Percentiles rank a stretch among this genome's conserved stretches.
Evolutionary conservation across 768 basidiomycete genomes (phyloP).

Genomic region (Pisolithus tinctorius): DNA sequence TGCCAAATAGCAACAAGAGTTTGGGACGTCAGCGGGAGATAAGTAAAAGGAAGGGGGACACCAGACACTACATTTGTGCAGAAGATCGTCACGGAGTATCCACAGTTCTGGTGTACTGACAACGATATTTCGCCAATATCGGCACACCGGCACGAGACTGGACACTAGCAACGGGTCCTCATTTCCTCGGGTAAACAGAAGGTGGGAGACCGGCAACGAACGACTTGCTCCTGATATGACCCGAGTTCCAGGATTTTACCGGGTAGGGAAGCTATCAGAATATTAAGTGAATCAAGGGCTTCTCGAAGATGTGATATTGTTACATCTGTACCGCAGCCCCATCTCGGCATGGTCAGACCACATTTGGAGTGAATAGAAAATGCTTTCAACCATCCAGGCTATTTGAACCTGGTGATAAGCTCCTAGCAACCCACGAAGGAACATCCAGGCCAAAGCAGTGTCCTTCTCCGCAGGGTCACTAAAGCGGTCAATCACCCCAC

Average conservation of each 20-base stretch:
- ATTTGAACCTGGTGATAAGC: too few relatives aligned
- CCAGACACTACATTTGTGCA: too few relatives aligned
- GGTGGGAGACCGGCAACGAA: slow-evolving; percentile 71
- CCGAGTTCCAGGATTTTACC: slow-evolving; percentile 63
- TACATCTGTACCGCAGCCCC: slow-evolving; percentile 14
- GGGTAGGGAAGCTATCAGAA: slow-evolving; percentile 63
- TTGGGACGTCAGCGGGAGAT: too few relatives aligned
- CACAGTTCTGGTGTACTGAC: slow-evolving; percentile 15
- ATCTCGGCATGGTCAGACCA: slow-evolving; percentile 9
- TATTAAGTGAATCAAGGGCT: slow-evolving; percentile 62
- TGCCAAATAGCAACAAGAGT: too few relatives aligned
- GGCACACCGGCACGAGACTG: slow-evolving; percentile 77
- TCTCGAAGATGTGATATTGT: slow-evolving; percentile 60
- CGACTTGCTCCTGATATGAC: slow-evolving; percentile 64
- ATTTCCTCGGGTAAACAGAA: slow-evolving; percentile 72
- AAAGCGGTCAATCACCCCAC: too few relatives aligned
- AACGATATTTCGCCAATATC: slow-evolving; percentile 73
- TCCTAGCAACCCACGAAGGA: too few relatives aligned
- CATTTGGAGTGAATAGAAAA: too few relatives aligned
- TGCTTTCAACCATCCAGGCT: too few relatives aligned
- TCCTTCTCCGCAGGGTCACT: too few relatives aligned
- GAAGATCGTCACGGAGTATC: too few relatives aligned
- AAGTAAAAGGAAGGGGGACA: too few relatives aligned
- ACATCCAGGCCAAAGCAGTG: too few relatives aligned
- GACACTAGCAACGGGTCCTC: slow-evolving; percentile 69